A percentile compares a stretch with the other conserved stretches of the same genome.
Evolutionary conservation across 2,329 filamentous ascomycete species (phyloP).

Genomic region (Trichoderma citrinoviride): DNA sequence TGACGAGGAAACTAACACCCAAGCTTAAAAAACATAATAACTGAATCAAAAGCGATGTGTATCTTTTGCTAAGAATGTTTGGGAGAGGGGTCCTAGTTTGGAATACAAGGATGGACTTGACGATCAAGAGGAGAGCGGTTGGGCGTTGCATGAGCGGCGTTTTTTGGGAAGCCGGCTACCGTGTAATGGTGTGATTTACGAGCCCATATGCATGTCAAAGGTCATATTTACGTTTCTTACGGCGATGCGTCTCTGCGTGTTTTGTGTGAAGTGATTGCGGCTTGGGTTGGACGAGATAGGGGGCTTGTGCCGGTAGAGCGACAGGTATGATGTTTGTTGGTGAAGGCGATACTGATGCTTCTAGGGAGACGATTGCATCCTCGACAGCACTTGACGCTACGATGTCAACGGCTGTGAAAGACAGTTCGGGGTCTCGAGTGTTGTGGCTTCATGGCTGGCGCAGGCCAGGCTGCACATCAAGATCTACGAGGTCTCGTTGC

Average conservation of each 20-base stretch:
- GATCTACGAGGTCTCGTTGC: neutral
- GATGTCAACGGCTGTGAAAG: too few relatives aligned
- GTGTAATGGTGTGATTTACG: neutral
- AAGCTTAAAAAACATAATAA: too few relatives aligned
- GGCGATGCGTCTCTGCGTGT: neutral
- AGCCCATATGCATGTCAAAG: constrained; percentile 7
- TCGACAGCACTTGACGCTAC: too few relatives aligned
- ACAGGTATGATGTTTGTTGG: neutral
- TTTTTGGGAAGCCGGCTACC: constrained; percentile 5
- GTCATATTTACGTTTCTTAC: constrained; percentile 15
- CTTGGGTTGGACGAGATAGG: neutral
- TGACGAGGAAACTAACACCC: neutral
- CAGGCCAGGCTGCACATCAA: neutral
- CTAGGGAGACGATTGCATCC: too few relatives aligned
- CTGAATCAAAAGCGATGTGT: too few relatives aligned
- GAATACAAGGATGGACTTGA: constrained; percentile 2
- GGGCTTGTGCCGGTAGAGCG: neutral
- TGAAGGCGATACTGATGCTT: too few relatives aligned
- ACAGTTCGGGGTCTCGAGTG: too few relatives aligned
- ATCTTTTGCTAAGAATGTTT: neutral
- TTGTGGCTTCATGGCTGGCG: too few relatives aligned
- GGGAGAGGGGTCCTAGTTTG: neutral
- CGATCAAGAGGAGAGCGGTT: neutral
- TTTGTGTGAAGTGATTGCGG: neutral
- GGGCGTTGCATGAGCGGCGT: constrained; percentile 20